Percentiles rank a stretch among this genome's conserved stretches.
These are phyloP conservation scores for Metschnikowia amazonensis DNA, from an alignment of 805 yeast genomes.

Conservation along the genomic window DNA sequence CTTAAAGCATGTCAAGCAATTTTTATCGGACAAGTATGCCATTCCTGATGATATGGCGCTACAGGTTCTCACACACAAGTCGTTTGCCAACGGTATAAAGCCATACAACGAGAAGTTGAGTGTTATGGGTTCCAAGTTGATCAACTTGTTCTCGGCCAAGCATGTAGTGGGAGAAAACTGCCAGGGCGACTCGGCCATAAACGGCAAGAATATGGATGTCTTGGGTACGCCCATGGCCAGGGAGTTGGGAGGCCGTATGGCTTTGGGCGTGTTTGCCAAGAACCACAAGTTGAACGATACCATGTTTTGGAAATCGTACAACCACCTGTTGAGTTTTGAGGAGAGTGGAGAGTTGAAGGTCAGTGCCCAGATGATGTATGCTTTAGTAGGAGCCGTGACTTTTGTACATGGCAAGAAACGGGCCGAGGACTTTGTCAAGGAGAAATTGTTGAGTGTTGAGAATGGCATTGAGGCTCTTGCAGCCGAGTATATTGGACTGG, in stretches of 20 bases:
- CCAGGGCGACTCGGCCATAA: conserved; percentile 35
- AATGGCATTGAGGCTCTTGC: conserved; percentile 35
- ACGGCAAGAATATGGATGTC: conserved; percentile 51
- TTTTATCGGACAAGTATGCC: conserved; percentile 45
- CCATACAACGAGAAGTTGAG: conserved; percentile 88
- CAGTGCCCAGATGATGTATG: conserved; percentile 51
- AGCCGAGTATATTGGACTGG: conserved; percentile 14
- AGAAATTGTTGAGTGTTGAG: conserved; percentile 40
- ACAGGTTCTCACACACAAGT: conserved; percentile 88
- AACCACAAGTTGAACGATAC: conserved; percentile 44
- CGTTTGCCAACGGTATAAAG: conserved; percentile 85
- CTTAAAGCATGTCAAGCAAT: conserved; percentile 45
- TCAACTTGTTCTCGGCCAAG: conserved; percentile 49
- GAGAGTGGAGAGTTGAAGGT: conserved; percentile 56
- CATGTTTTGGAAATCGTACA: conserved; percentile 66
- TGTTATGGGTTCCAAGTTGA: conserved; percentile 62
- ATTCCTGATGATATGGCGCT: conserved; percentile 60
- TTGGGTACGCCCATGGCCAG: conserved; percentile 56
- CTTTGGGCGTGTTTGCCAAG: conserved; percentile 52
- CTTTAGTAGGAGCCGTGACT: conserved; percentile 68
- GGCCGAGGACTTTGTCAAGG: conserved; percentile 57
- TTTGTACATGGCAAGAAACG: conserved; percentile 54
- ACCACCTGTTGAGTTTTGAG: conserved; percentile 42
- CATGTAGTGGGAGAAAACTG: conserved; percentile 31
- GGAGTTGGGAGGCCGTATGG: conserved; percentile 46